Evolutionary conservation across 2,329 filamentous ascomycete genomes (phyloP).

Genomic region (Aureobasidium sp.): DNA sequence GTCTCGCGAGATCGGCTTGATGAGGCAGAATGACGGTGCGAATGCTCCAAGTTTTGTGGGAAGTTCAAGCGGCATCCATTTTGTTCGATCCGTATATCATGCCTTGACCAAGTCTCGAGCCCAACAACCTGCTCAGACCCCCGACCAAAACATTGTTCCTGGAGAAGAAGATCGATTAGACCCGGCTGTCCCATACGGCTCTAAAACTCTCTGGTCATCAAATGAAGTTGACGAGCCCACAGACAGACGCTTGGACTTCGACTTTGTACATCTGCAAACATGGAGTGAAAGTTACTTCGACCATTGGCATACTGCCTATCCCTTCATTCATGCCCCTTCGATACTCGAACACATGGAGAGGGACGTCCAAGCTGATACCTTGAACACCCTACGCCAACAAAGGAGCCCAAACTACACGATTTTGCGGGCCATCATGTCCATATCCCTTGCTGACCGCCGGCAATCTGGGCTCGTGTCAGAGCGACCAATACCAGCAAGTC

Average conservation of each 20-base stretch:
- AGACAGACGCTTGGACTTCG: constrained; percentile 40
- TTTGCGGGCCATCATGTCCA: constrained; percentile 46
- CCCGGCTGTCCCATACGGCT: constrained; percentile 21
- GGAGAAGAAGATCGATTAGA: constrained; percentile 51
- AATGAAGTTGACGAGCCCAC: constrained; percentile 31
- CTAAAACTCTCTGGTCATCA: constrained; percentile 25
- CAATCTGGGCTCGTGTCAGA: constrained; percentile 30
- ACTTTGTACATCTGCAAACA: background rate
- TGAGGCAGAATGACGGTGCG: constrained; percentile 44
- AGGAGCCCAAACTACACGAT: constrained; percentile 28
- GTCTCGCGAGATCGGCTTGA: constrained; percentile 42
- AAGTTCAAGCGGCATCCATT: constrained; percentile 53
- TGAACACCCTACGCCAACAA: constrained; percentile 31
- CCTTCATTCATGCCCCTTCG: constrained; percentile 50
- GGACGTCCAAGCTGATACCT: constrained; percentile 31
- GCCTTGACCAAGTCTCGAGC: constrained; percentile 32
- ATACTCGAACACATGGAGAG: constrained; percentile 43
- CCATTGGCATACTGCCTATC: constrained; percentile 52
- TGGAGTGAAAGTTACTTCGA: constrained; percentile 51
- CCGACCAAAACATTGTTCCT: constrained; percentile 43
- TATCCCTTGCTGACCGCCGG: constrained; percentile 47
- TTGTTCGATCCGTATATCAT: constrained; percentile 50
- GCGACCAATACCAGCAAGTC: constrained; percentile 33
- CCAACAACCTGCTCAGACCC: constrained; percentile 16
- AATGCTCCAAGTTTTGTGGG: constrained; percentile 50